A percentile compares a stretch with the other conserved stretches of the same genome.
Conservation (phyloP, 1,139 yeast species). For the Arxiozyma slooffiae region DNA sequence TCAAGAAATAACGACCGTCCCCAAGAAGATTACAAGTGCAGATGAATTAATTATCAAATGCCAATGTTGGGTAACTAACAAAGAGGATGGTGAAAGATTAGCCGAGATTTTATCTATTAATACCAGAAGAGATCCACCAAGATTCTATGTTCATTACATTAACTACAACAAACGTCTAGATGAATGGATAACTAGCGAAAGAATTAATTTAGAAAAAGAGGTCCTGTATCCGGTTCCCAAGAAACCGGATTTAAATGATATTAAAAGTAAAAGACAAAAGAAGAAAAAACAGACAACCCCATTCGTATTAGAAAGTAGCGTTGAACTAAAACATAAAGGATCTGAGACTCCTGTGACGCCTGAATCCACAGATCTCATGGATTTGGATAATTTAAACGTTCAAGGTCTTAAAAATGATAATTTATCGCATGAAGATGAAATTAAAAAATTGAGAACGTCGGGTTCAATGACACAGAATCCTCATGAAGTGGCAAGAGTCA, state of each 20-base stretch:
- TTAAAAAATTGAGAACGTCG: slow-evolving; percentile 79
- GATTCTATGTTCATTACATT: slow-evolving; percentile 85
- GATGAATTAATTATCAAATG: slow-evolving; percentile 61
- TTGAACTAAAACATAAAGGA: slow-evolving; percentile 5
- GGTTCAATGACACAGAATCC: slow-evolving; percentile 94
- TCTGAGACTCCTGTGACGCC: slow-evolving; percentile 25
- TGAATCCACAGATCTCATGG: slow-evolving; percentile 59
- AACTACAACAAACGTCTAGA: slow-evolving; percentile 91
- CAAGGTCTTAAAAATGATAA: slow-evolving; percentile 67
- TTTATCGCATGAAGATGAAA: slow-evolving; percentile 79
- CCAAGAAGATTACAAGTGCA: slow-evolving; percentile 25
- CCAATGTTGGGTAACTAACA: slow-evolving; percentile 65
- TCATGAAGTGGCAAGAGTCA: slow-evolving; percentile 82
- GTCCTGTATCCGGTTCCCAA: slow-evolving; percentile 60
- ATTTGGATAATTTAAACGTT: slow-evolving; percentile 74
- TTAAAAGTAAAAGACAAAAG: slow-evolving; percentile 24
- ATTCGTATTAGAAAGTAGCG: slow-evolving; percentile 14
- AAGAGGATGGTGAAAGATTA: slow-evolving; percentile 61
- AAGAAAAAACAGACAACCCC: slow-evolving; percentile 20
- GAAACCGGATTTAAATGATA: slow-evolving; percentile 36
- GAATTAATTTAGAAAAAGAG: slow-evolving; percentile 61
- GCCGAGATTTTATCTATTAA: slow-evolving; percentile 83
- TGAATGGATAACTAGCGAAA: slow-evolving; percentile 74
- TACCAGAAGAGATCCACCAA: slow-evolving; percentile 62
- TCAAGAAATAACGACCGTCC: slow-evolving; percentile 7